Evolutionary conservation across 192 early-diverging fungal genomes (phyloP).

Genomic region (Coemansia sp.): DNA sequence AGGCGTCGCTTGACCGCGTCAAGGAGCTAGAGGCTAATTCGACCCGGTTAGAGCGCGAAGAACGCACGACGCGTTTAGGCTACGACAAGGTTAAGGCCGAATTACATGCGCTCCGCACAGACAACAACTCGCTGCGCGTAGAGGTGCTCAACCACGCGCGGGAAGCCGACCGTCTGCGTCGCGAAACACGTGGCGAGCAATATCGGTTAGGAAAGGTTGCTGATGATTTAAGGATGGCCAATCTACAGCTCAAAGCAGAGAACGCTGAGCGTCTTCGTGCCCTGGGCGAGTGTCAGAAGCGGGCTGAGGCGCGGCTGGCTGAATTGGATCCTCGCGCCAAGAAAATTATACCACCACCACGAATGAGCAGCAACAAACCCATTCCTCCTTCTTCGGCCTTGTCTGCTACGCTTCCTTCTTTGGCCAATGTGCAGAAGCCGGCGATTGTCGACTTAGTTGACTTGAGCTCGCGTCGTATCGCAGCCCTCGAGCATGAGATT

Average conservation of each 20-base stretch:
- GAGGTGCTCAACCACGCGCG: conserved; percentile 40
- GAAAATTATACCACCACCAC: too few species aligned
- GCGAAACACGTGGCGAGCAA: conserved; percentile 27
- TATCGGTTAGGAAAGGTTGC: conserved; percentile 19
- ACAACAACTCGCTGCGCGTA: conserved; percentile 48
- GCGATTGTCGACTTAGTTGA: conserved; percentile 47
- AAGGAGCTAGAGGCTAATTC: conserved; percentile 39
- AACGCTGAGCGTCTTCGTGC: conserved; percentile 11
- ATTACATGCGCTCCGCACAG: conserved; percentile 31
- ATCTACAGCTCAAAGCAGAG: conserved; percentile 36
- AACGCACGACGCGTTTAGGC: conserved; percentile 27
- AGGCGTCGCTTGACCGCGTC: conserved; percentile 43
- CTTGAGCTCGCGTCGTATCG: conserved; percentile 38
- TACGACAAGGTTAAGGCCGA: conserved; percentile 20
- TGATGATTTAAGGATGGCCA: conserved; percentile 41
- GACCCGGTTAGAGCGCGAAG: conserved; percentile 35
- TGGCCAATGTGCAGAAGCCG: conserved; percentile 16
- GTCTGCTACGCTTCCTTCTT: too few species aligned
- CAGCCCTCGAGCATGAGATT: conserved; percentile 46
- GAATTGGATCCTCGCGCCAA: conserved; percentile 29
- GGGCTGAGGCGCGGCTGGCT: conserved; percentile 17
- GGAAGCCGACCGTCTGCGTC: conserved; percentile 25
- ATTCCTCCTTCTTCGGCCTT: conserved; percentile 10
- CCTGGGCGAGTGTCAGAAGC: conserved; percentile 30
- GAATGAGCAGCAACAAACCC: too few species aligned